These are phyloP conservation scores for Kwoniella europaea DNA, from an alignment of 768 basidiomycete genomes.

Conservation along the genomic window DNA sequence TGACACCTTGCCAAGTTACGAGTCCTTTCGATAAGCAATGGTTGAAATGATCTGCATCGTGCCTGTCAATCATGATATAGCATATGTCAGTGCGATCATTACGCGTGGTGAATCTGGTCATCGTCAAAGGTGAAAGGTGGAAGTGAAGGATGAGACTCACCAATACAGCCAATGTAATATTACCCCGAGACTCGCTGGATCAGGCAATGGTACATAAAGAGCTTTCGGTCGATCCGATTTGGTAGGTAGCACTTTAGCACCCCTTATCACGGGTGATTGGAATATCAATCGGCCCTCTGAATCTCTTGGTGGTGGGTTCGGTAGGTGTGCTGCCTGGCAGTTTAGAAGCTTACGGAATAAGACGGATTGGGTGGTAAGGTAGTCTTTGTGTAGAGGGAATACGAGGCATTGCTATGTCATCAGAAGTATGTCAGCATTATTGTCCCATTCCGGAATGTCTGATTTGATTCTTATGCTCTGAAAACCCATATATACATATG, in stretches of 20 bases:
- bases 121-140: not conserved
- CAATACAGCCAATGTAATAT: constrained; percentile 56
- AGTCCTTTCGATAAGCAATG: constrained; percentile 69
- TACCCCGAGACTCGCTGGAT: constrained; percentile 51
- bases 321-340: constrained; percentile 67
- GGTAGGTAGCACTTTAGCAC: constrained; percentile 39
- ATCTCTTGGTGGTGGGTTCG: constrained; percentile 16
- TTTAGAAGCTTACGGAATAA: constrained; percentile 65
- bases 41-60: constrained; percentile 69
- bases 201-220: constrained; percentile 52
- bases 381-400: constrained; percentile 71
- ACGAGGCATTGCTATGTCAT: constrained; percentile 28
- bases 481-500: too few species aligned
- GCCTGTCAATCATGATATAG: constrained; percentile 63
- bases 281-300: constrained; percentile 18
- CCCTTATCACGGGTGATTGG: constrained; percentile 27
- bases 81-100: not conserved
- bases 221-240: constrained; percentile 34
- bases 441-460: too few species aligned
- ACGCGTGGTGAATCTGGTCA: too few species aligned
- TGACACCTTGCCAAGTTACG: constrained; percentile 83
- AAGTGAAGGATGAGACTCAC: constrained; percentile 28
- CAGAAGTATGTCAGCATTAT: too few species aligned
- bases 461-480: too few species aligned
- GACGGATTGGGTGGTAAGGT: constrained; percentile 76